phyloP scores from a whole-genome alignment of 1,284 basidiomycete genomes.

The Puccinia brachypodii region DNA sequence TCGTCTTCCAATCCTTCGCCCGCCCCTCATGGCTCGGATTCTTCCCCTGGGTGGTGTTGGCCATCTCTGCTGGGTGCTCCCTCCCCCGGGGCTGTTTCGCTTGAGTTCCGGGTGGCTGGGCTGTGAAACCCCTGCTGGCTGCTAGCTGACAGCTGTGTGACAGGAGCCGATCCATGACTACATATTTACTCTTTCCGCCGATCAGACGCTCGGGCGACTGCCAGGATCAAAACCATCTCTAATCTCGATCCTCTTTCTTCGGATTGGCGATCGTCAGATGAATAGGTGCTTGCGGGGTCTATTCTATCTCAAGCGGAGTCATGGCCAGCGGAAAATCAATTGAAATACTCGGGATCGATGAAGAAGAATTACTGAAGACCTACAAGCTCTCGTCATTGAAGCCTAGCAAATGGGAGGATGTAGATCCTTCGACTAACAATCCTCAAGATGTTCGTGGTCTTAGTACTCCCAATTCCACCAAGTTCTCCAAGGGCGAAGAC shows the following conservation, averaged over 20 bases:
- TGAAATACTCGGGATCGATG: slow-evolving; percentile 53
- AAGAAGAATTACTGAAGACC: slow-evolving; percentile 57
- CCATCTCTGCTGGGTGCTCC: background rate
- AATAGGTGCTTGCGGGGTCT: background rate
- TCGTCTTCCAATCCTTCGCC: slow-evolving; percentile 2
- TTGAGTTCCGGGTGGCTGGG: background rate
- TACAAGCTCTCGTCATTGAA: slow-evolving; percentile 58
- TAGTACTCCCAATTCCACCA: background rate
- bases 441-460: slow-evolving; percentile 1
- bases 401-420: slow-evolving; percentile 56
- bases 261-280: background rate
- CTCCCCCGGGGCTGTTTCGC: too few species aligned
- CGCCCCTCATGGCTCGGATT: background rate
- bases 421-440: slow-evolving; percentile 34
- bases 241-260: background rate
- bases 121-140: background rate
- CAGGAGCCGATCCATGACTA: background rate
- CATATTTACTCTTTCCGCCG: too few species aligned
- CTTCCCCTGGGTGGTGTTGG: background rate
- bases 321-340: slow-evolving; percentile 49
- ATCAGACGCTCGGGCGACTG: too few species aligned
- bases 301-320: slow-evolving; percentile 17
- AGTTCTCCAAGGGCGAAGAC: slow-evolving; percentile 10
- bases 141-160: background rate
- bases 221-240: background rate